These are phyloP conservation scores for Cryptococcus hybrid DNA, from an alignment of 1,284 basidiomycete genomes.

Conservation along the genomic window DNA sequence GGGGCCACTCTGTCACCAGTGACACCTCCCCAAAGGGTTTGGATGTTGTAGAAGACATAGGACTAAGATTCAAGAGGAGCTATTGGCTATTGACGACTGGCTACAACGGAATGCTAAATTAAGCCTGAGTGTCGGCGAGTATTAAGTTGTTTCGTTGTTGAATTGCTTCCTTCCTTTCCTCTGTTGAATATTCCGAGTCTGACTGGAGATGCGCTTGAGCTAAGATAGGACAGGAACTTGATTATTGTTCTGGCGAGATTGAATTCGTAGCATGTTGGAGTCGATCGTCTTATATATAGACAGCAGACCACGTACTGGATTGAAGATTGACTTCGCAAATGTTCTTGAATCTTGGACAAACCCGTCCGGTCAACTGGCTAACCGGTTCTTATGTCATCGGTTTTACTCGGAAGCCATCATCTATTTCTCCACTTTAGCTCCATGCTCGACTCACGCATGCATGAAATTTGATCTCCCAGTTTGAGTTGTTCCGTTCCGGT, in stretches of 20 bases:
- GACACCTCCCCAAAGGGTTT: slow-evolving; percentile 35
- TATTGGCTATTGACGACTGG: too few species aligned
- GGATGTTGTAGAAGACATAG: slow-evolving; percentile 31
- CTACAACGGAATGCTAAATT: too few species aligned
- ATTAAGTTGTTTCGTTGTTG: too few species aligned
- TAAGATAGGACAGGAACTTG: background rate
- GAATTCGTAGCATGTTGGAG: too few species aligned
- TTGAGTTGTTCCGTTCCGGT: background rate
- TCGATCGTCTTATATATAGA: too few species aligned
- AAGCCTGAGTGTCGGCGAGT: too few species aligned
- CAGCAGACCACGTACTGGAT: too few species aligned
- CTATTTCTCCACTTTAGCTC: background rate
- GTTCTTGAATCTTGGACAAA: background rate
- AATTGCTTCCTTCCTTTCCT: too few species aligned
- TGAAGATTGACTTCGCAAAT: too few species aligned
- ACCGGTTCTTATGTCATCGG: slow-evolving; percentile 10
- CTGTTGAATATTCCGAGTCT: background rate
- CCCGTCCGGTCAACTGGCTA: background rate
- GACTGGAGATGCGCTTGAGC: background rate
- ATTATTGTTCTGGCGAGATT: too few species aligned
- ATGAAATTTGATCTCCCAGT: background rate
- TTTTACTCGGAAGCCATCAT: slow-evolving; percentile 12
- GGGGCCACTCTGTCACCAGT: slow-evolving; percentile 25
- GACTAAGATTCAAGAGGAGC: too few species aligned
- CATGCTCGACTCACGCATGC: background rate